phyloP scores from a whole-genome alignment of 2,329 filamentous ascomycete genomes.

The Cercospora zeina region DNA sequence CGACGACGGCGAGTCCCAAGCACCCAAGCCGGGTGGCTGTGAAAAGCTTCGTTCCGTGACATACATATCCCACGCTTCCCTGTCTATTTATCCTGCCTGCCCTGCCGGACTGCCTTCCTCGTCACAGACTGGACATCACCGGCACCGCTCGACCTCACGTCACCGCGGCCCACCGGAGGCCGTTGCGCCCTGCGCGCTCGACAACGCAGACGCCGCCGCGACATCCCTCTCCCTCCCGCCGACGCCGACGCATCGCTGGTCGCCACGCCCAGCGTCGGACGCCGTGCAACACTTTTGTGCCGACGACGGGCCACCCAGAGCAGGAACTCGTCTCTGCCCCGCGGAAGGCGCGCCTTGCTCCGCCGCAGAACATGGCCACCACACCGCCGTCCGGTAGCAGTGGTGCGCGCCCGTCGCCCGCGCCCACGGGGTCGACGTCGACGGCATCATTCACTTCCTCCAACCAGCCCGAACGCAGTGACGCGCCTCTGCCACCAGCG shows the following conservation, averaged over 20 bases:
- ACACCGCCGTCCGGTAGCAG: constrained; percentile 18
- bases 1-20: constrained; percentile 8
- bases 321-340: not conserved
- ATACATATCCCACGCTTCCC: constrained; percentile 8
- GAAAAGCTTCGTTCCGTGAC: constrained; percentile 2
- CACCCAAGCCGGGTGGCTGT: constrained; percentile 6
- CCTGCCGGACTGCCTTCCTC: not conserved
- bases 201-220: not conserved
- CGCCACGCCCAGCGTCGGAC: constrained; percentile 4
- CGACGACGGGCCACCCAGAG: not conserved
- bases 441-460: constrained; percentile 47
- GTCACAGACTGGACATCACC: not conserved
- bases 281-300: constrained; percentile 5
- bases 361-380: constrained; percentile 22
- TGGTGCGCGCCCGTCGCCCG: constrained; percentile 38
- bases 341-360: not conserved
- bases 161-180: constrained; percentile 8
- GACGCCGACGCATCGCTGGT: not conserved
- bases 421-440: constrained; percentile 33
- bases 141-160: constrained; percentile 1
- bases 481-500: constrained; percentile 19
- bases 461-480: constrained; percentile 24
- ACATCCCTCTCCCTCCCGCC: not conserved
- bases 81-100: constrained; percentile 5
- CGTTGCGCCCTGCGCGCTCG: not conserved